Percentiles rank a stretch among this genome's conserved stretches.
Conservation (phyloP, 2,329 filamentous ascomycete species). For the Metarhizium sp. region DNA sequence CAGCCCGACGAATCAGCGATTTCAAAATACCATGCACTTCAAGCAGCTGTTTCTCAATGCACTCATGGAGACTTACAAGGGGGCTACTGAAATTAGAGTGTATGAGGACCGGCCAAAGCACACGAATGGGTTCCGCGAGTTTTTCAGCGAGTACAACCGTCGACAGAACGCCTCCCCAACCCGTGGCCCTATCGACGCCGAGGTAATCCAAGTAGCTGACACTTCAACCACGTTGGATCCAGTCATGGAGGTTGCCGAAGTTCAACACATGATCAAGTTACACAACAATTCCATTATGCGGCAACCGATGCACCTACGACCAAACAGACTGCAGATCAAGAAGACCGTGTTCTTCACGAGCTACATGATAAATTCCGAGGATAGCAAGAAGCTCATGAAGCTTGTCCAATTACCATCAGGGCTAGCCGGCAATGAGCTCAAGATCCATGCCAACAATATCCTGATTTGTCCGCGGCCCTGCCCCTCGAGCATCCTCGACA, state of each 20-base stretch:
- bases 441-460: constrained; percentile 80
- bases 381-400: constrained; percentile 62
- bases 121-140: constrained; percentile 76
- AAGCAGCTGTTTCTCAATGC: constrained; percentile 78
- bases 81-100: constrained; percentile 72
- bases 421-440: constrained; percentile 61
- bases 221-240: constrained; percentile 65
- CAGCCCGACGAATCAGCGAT: constrained; percentile 70
- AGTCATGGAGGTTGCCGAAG: constrained; percentile 67
- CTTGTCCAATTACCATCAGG: constrained; percentile 57
- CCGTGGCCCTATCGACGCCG: constrained; percentile 59
- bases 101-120: constrained; percentile 60
- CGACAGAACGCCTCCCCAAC: constrained; percentile 37
- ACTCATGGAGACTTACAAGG: constrained; percentile 75
- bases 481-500: constrained; percentile 62
- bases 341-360: constrained; percentile 87
- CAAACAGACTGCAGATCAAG: constrained; percentile 58
- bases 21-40: constrained; percentile 79
- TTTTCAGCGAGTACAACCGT: constrained; percentile 69
- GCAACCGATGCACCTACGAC: constrained; percentile 24
- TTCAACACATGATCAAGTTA: constrained; percentile 81
- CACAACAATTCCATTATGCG: constrained; percentile 56
- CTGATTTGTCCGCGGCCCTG: constrained; percentile 77
- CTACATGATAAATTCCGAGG: constrained; percentile 68
- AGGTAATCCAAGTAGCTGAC: constrained; percentile 83